These are phyloP conservation scores for Talaromyces sp. DNA, from an alignment of 2,329 filamentous ascomycete species.

Conservation along the genomic window DNA sequence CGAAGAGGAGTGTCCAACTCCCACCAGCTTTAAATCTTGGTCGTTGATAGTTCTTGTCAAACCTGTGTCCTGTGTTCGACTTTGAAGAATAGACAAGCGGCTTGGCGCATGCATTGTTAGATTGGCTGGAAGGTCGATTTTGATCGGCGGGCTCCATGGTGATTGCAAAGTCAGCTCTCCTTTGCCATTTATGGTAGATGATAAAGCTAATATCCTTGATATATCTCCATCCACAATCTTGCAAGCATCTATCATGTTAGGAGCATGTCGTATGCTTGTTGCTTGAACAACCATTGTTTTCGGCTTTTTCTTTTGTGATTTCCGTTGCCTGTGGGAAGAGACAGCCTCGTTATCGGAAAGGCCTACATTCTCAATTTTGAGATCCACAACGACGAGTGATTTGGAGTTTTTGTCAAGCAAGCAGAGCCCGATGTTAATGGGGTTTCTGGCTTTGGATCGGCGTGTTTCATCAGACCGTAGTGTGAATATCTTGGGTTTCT, in stretches of 20 bases:
- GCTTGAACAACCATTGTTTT: constrained; percentile 30
- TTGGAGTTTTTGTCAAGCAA: constrained; percentile 67
- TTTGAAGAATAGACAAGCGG: constrained; percentile 49
- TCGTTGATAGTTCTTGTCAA: constrained; percentile 43
- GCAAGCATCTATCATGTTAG: constrained; percentile 69
- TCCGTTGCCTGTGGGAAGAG: constrained; percentile 24
- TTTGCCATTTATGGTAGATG: constrained; percentile 59
- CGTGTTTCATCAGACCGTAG: constrained; percentile 45
- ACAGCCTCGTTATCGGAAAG: constrained; percentile 22
- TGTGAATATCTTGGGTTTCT: constrained; percentile 56
- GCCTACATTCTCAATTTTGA: constrained; percentile 50
- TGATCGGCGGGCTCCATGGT: constrained; percentile 68
- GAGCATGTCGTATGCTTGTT: constrained; percentile 53
- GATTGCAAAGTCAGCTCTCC: constrained; percentile 68
- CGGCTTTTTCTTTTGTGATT: constrained; percentile 17
- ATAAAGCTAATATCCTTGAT: constrained; percentile 66
- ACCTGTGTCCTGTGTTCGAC: constrained; percentile 51
- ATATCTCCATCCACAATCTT: constrained; percentile 64
- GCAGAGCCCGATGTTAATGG: constrained; percentile 47
- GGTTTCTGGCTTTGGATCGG: constrained; percentile 26
- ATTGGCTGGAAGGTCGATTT: constrained; percentile 56
- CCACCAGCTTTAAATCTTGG: constrained; percentile 40
- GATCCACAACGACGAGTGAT: constrained; percentile 62
- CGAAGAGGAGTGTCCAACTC: constrained; percentile 55
- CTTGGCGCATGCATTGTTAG: constrained; percentile 58